Percentiles rank a stretch among this genome's conserved stretches.
phyloP scores from a whole-genome alignment of 108 stramenopile species.

The Fistulifera pelliculosa region DNA sequence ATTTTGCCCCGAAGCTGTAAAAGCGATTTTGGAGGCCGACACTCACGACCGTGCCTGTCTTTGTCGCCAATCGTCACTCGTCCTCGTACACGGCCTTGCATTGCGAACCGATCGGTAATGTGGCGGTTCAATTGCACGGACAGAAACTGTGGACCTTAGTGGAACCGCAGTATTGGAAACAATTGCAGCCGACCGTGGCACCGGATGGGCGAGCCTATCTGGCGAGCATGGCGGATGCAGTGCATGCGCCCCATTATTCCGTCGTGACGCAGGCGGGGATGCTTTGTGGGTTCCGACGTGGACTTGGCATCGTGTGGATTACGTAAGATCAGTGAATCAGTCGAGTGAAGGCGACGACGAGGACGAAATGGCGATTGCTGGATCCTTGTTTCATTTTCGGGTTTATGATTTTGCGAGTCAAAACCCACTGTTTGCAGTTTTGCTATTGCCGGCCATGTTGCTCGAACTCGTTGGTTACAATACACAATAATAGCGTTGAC shows the following conservation, averaged over 20 bases:
- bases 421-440: conserved; percentile 64
- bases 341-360: background rate
- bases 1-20: conserved; percentile 36
- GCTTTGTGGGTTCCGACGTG: conserved; percentile 78
- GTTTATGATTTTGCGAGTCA: conserved; percentile 38
- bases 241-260: conserved; percentile 36
- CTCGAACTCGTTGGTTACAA: conserved; percentile 65
- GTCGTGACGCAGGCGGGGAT: conserved; percentile 55
- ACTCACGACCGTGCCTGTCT: conserved; percentile 57
- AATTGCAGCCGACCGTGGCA: conserved; percentile 46
- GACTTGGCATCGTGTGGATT: conserved; percentile 87
- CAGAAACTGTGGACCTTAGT: conserved; percentile 65
- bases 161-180: conserved; percentile 34
- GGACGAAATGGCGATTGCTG: conserved; percentile 45
- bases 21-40: conserved; percentile 25
- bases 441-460: conserved; percentile 62
- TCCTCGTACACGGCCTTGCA: conserved; percentile 54
- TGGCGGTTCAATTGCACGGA: conserved; percentile 70
- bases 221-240: conserved; percentile 21
- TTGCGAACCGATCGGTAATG: conserved; percentile 78
- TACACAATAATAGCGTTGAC: conserved; percentile 30
- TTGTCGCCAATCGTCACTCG: conserved; percentile 30
- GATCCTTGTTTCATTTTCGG: conserved; percentile 87
- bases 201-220: conserved; percentile 71
- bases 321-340: conserved; percentile 10